Evolutionary conservation across 768 basidiomycete species (phyloP), one percentile per base, ranked within the genome.

Genomic region (Collybiopsis confluens): DNA sequence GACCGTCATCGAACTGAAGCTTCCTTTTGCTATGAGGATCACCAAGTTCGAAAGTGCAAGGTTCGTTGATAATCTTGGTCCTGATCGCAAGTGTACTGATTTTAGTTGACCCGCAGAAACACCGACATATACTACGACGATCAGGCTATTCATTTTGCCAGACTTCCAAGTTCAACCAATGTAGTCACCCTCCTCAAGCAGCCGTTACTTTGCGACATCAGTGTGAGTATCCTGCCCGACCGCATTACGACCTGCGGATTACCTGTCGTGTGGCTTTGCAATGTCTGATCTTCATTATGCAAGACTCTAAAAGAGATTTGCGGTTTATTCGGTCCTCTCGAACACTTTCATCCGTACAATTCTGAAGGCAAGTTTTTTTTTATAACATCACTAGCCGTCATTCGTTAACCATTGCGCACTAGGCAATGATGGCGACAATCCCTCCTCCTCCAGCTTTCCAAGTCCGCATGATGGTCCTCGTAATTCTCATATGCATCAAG

Each of bases 301-400:
- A 43, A 88, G 87, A 72, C 78, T 15, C 66, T 89, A 24, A 68
- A 70, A 13, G 71, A 66, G 23, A 69, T 92, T 33, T 74, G 76
- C 10, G 66, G 72, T 13, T 76, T 79, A 36, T 92, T 91, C 62
- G 90, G 90, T 27, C 65, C 70, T 4, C 60, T 92, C 23, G 89
- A 91, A 59, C 70, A 70, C 35, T 81, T 90, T 57, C 62, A 60
- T 9, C 61, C 66, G 9, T 73, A 69, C 45, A 55, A 68, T 54
- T 27, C 46, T 26, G 45, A 51, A 40, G 63, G 65, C 62, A 23
- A 57, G 48, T 56, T 30, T 42, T n/a, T 38, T 36, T 43, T 2
- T n/a, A n/a, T n/a, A n/a, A n/a, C n/a, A 18, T 54, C 38, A 8
- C 21, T 30, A 13, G 9, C 8, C 13, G n/a, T 11, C 24, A 30